Conservation (phyloP, 192 early-diverging fungal genomes). For the Coemansia sp. region DNA sequence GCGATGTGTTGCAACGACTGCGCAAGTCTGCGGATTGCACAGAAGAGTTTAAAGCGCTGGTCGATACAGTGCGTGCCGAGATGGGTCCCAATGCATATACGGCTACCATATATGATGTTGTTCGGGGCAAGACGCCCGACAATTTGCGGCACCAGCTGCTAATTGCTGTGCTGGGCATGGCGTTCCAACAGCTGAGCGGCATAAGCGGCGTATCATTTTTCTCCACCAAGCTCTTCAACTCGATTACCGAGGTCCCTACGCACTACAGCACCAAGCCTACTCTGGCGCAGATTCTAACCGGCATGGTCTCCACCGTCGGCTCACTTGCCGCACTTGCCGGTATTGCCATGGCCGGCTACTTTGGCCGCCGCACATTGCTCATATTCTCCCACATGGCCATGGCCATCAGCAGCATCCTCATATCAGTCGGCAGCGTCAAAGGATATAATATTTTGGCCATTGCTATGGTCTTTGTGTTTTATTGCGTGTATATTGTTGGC, state of each 20-base stretch:
- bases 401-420: conserved; percentile 57
- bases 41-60: conserved; percentile 59
- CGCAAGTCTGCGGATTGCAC: conserved; percentile 55
- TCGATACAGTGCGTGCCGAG: conserved; percentile 30
- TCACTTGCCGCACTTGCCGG: conserved; percentile 18
- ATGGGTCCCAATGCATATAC: conserved; percentile 16
- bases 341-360: conserved; percentile 59
- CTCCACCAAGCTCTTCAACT: conserved; percentile 68
- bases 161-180: conserved; percentile 59
- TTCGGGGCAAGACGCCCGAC: conserved; percentile 56
- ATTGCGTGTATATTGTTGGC: conserved; percentile 68
- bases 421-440: conserved; percentile 60
- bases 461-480: conserved; percentile 67
- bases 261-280: conserved; percentile 26
- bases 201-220: conserved; percentile 82
- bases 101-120: conserved; percentile 45
- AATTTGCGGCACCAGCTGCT: conserved; percentile 63
- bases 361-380: conserved; percentile 68
- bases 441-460: conserved; percentile 53
- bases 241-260: conserved; percentile 9
- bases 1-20: conserved; percentile 48
- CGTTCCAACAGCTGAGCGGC: conserved; percentile 75
- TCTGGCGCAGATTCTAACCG: conserved; percentile 36
- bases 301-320: conserved; percentile 27
- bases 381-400: conserved; percentile 62